Evolutionary conservation across 1,284 basidiomycete genomes (phyloP).

Genomic region (Papiliotrema flavescens): DNA sequence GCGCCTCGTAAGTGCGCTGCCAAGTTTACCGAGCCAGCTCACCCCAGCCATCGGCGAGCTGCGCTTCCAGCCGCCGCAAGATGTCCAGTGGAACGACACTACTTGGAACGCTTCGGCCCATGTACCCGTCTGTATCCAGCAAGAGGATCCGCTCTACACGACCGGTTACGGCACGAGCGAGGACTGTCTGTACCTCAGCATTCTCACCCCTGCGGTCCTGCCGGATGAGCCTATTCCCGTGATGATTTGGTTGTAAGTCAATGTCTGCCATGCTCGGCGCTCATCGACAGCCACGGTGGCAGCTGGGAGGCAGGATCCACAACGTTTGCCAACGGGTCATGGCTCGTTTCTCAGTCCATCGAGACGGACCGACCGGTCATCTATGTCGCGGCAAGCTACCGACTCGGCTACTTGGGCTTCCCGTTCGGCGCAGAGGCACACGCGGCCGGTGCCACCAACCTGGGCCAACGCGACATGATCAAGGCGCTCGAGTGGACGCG

Average conservation of each 20-base stretch:
- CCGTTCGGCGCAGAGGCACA: constrained; percentile 36
- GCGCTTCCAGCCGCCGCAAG: constrained; percentile 49
- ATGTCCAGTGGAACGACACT: constrained; percentile 19
- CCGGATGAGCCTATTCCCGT: constrained; percentile 38
- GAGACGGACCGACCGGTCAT: constrained; percentile 37
- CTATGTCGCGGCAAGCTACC: constrained; percentile 51
- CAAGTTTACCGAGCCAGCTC: not conserved
- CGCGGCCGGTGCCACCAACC: constrained; percentile 38
- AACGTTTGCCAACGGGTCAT: constrained; percentile 18
- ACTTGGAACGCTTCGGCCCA: constrained; percentile 23
- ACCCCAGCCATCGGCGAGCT: constrained; percentile 53
- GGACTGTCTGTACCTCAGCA: constrained; percentile 50
- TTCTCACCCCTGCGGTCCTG: constrained; percentile 31
- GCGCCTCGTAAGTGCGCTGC: constrained; percentile 50
- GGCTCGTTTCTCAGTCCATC: constrained; percentile 4
- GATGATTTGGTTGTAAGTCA: constrained; percentile 27
- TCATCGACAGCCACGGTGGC: constrained; percentile 32
- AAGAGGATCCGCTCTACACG: constrained; percentile 9
- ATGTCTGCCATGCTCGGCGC: not conserved
- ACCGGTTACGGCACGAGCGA: constrained; percentile 24
- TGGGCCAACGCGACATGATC: constrained; percentile 50
- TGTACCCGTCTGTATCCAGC: constrained; percentile 38
- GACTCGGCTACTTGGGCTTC: constrained; percentile 53
- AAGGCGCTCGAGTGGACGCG: constrained; percentile 54
- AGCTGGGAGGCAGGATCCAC: constrained; percentile 24